Base-by-base conservation (phyloP, 176 grass and related monocot genomes). In the Phoenix roebelenii region DNA sequence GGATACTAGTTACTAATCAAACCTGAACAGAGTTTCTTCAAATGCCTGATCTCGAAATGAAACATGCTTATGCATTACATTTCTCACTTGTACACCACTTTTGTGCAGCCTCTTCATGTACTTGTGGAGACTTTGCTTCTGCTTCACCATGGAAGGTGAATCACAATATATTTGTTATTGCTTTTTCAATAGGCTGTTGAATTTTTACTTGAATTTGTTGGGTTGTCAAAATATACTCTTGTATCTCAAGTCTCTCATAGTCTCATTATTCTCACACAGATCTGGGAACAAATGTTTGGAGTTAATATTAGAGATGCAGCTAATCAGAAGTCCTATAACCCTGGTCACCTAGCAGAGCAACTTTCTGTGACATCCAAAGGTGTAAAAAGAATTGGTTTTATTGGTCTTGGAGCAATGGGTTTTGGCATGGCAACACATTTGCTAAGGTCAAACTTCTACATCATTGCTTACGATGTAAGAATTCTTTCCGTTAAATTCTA, bases 361-460 rank as follows among this genome's bases (percentile, higher is more conserved):
- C 74, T 90, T 77, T 69, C 68, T 82, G 35, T 53, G 70, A 72
- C 64, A 76, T 81, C 80, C 32, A 87, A 90, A 83, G 19, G 57
- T 79, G 72, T 73, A 60, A 85, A 87, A 53, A 84, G 54, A 72
- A 69, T 96, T 71, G 91, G 91, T 35, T 96, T 96, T 79, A 82
- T 96, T 74, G 91, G 91, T 54, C 91, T 96, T 66, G 91, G 91
- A 79, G 91, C 91, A 56, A 96, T 96, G 91, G 91, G 86, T 25
- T 87, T 96, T 77, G 91, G 91, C 73, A 96, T 96, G 91, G 91
- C 83, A 55, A 78, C 80, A 58, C 91, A 90, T 90, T 90, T 96
- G 75, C 68, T 96, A 72, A 87, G 83, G 79, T 87, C 83, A 74
- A 84, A 84, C 49, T 96, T 90, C 72, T 78, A 59, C 49, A 68